Evolutionary conservation across 352 stramenopile genomes (phyloP).

Genomic region (Pythium pyrilobum): DNA sequence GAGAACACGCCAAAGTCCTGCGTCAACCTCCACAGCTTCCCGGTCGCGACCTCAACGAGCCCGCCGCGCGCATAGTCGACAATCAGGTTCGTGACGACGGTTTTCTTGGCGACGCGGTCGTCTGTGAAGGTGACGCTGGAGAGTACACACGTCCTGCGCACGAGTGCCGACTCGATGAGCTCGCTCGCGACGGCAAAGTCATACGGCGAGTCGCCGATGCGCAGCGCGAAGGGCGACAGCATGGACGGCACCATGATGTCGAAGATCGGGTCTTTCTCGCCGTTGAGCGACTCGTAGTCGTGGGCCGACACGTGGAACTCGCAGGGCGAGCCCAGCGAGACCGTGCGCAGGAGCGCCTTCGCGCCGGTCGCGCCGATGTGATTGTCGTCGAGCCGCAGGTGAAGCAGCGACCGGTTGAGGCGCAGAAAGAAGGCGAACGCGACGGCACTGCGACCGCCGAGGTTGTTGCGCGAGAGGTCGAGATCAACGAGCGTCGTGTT

Average conservation of each 20-base stretch:
- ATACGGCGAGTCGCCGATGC: conserved; percentile 49
- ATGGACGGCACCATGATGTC: conserved; percentile 45
- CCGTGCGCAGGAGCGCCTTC: conserved; percentile 44
- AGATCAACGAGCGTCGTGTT: conserved; percentile 47
- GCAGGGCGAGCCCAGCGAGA: conserved; percentile 41
- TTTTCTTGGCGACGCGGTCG: conserved; percentile 21
- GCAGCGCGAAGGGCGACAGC: conserved; percentile 54
- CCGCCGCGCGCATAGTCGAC: conserved; percentile 27
- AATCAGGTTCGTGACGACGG: conserved; percentile 19
- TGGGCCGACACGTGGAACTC: conserved; percentile 56
- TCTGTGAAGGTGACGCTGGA: conserved; percentile 43
- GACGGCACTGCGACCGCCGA: conserved; percentile 47
- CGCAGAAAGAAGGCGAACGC: conserved; percentile 56
- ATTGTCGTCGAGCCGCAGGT: conserved; percentile 54
- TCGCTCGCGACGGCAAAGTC: conserved; percentile 54
- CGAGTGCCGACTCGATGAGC: conserved; percentile 38
- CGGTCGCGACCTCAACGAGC: conserved; percentile 25
- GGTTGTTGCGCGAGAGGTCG: conserved; percentile 55
- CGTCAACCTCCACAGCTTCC: conserved; percentile 31
- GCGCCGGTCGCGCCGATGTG: conserved; percentile 44
- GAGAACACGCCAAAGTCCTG: conserved; percentile 28
- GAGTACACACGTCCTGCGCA: conserved; percentile 34
- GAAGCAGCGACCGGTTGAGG: conserved; percentile 32
- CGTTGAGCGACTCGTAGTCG: conserved; percentile 28
- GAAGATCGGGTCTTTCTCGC: conserved; percentile 36